These are phyloP conservation scores for Ceratocystis eucalypticola DNA, from an alignment of 2,329 filamentous ascomycete species.

Conservation along the genomic window DNA sequence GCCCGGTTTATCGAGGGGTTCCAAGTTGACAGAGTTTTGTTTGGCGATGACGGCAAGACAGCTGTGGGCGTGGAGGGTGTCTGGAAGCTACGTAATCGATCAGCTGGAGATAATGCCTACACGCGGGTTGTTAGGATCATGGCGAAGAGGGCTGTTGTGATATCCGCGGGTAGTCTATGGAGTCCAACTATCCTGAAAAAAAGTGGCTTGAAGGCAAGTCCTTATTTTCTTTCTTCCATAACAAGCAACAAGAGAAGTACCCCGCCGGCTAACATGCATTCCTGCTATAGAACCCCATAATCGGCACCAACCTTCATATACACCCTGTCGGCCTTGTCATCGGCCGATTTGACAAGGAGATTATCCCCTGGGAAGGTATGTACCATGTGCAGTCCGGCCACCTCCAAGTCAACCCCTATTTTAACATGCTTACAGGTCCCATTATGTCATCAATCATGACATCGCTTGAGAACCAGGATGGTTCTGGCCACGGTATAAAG, in stretches of 20 bases:
- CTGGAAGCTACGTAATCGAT: slow-evolving; percentile 23
- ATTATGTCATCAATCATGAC: slow-evolving; percentile 68
- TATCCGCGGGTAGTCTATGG: slow-evolving; percentile 57
- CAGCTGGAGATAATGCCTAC: slow-evolving; percentile 20
- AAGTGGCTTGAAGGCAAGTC: slow-evolving; percentile 56
- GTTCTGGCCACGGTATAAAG: slow-evolving; percentile 67
- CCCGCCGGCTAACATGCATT: slow-evolving; percentile 21
- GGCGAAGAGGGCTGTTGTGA: slow-evolving; percentile 67
- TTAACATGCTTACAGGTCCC: slow-evolving; percentile 36
- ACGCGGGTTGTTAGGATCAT: slow-evolving; percentile 53
- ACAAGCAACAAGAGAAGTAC: neutral
- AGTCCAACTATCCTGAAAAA: slow-evolving; percentile 63
- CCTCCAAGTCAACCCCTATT: too few species aligned
- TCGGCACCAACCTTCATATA: slow-evolving; percentile 68
- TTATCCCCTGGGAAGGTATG: slow-evolving; percentile 51
- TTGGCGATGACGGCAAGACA: slow-evolving; percentile 37
- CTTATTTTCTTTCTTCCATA: neutral
- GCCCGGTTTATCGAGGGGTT: slow-evolving; percentile 78
- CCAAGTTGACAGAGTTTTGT: slow-evolving; percentile 54
- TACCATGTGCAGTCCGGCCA: neutral
- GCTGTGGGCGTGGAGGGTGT: slow-evolving; percentile 57
- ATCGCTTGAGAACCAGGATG: slow-evolving; percentile 70
- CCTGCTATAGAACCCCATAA: slow-evolving; percentile 50
- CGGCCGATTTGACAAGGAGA: slow-evolving; percentile 55
- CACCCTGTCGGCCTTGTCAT: slow-evolving; percentile 54